These are phyloP conservation scores for Dentipellis fragilis DNA, from an alignment of 768 basidiomycete species.

Conservation along the genomic window DNA sequence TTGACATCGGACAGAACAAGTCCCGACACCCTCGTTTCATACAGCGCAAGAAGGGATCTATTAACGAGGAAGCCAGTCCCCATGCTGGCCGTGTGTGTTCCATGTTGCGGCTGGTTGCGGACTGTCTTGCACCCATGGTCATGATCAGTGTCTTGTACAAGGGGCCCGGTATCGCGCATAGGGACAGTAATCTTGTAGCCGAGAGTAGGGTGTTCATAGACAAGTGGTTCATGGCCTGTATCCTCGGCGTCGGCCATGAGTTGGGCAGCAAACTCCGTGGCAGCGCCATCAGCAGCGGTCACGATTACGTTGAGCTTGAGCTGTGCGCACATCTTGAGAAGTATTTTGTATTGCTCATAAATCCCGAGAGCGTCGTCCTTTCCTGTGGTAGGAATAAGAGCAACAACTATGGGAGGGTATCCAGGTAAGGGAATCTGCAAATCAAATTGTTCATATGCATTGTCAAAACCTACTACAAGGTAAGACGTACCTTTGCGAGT, in stretches of 20 bases:
- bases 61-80: background rate
- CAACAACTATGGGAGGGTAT: slow-evolving; percentile 15
- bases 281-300: slow-evolving; percentile 17
- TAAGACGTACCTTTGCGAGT: slow-evolving; percentile 15
- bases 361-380: slow-evolving; percentile 16
- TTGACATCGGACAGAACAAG: slow-evolving; percentile 15
- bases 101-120: slow-evolving; percentile 16
- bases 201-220: slow-evolving; percentile 15
- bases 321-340: slow-evolving; percentile 16
- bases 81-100: background rate
- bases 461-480: too few species aligned
- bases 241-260: slow-evolving; percentile 12
- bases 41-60: background rate
- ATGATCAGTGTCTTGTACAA: slow-evolving; percentile 10
- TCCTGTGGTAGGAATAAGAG: slow-evolving; percentile 20
- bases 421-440: slow-evolving; percentile 17
- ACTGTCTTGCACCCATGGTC: slow-evolving; percentile 16
- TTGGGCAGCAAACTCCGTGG: slow-evolving; percentile 18
- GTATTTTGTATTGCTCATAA: slow-evolving; percentile 14
- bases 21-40: slow-evolving; percentile 7
- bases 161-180: slow-evolving; percentile 16
- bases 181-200: slow-evolving; percentile 14
- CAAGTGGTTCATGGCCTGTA: slow-evolving; percentile 4
- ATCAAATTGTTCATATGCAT: background rate
- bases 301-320: slow-evolving; percentile 12